Conservation (phyloP, 2,329 filamentous ascomycete species). For the Paecilomyces sp. region DNA sequence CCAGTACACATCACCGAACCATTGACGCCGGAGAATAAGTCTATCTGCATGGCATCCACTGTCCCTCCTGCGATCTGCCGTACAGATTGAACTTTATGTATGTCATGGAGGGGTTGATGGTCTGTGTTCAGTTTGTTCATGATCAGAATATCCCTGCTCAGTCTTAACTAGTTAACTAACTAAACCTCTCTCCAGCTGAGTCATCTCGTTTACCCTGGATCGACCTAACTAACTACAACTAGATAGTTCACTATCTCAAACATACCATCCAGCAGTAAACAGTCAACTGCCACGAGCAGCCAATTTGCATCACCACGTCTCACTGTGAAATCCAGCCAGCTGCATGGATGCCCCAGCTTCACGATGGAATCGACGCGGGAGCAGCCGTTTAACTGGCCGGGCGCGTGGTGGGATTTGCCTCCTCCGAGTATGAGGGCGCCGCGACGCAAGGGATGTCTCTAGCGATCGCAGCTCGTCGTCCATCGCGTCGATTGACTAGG, state of each 20-base stretch:
- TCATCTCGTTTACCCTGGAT: too few relatives aligned
- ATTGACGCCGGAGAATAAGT: not conserved
- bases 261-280: not conserved
- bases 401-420: conserved; percentile 13
- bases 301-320: not conserved
- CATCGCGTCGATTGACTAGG: conserved; percentile 9
- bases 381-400: not conserved
- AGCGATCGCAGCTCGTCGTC: conserved; percentile 22
- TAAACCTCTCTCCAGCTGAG: too few relatives aligned
- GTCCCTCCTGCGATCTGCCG: not conserved
- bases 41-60: not conserved
- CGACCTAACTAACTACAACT: too few relatives aligned
- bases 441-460: conserved; percentile 20
- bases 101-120: not conserved
- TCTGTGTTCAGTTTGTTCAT: not conserved
- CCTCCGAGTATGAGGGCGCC: conserved; percentile 15
- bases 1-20: not conserved
- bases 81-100: not conserved
- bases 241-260: not conserved
- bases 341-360: not conserved
- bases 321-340: not conserved
- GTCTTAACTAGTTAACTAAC: too few relatives aligned
- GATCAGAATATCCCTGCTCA: too few relatives aligned
- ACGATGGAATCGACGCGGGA: not conserved
- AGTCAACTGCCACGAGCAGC: not conserved